Percentiles rank a stretch among this genome's conserved stretches.
Evolutionary conservation across 2,329 filamentous ascomycete species (phyloP).

Genomic region (Calonectria crousiana): DNA sequence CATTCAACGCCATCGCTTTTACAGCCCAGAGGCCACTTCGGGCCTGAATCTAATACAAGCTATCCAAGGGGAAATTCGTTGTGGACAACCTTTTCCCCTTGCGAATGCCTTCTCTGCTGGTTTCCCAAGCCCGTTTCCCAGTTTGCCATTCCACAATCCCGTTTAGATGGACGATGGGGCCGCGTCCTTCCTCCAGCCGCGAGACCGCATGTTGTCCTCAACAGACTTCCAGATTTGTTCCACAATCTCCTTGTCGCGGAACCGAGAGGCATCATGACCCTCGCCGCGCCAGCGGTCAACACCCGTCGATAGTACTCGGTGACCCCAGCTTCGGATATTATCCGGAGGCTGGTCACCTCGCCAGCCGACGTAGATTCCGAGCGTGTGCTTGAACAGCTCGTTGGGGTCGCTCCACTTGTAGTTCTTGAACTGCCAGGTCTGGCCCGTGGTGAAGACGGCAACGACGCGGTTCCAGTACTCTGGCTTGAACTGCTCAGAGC

Average conservation of each 20-base stretch:
- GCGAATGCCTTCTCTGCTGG: conserved; percentile 3
- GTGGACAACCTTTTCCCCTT: conserved; percentile 12
- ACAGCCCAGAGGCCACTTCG: conserved; percentile 24
- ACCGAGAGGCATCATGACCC: conserved; percentile 69
- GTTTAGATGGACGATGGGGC: conserved; percentile 67
- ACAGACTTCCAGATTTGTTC: conserved; percentile 93
- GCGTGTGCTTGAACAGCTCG: conserved; percentile 89
- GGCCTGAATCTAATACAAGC: conserved; percentile 33
- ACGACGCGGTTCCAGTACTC: conserved; percentile 98
- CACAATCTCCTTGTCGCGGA: conserved; percentile 92
- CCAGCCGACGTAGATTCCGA: conserved; percentile 93
- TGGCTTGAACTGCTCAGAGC: conserved; percentile 93
- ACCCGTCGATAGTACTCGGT: conserved; percentile 81
- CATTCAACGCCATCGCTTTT: conserved; percentile 48
- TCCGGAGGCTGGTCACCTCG: conserved; percentile 84
- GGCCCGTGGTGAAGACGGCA: conserved; percentile 96
- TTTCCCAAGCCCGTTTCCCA: conserved; percentile 16
- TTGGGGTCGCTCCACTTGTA: conserved; percentile 95
- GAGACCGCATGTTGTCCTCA: conserved; percentile 86
- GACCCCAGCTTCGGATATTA: conserved; percentile 85
- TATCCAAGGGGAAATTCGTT: conserved; percentile 19
- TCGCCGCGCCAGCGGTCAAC: conserved; percentile 85
- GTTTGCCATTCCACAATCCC: background rate
- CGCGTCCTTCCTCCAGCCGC: conserved; percentile 83
- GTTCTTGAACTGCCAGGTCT: conserved; percentile 98